A percentile compares a stretch with the other conserved stretches of the same genome.
phyloP scores from a whole-genome alignment of 2,329 filamentous ascomycete genomes.

The Anthostomella pinea region DNA sequence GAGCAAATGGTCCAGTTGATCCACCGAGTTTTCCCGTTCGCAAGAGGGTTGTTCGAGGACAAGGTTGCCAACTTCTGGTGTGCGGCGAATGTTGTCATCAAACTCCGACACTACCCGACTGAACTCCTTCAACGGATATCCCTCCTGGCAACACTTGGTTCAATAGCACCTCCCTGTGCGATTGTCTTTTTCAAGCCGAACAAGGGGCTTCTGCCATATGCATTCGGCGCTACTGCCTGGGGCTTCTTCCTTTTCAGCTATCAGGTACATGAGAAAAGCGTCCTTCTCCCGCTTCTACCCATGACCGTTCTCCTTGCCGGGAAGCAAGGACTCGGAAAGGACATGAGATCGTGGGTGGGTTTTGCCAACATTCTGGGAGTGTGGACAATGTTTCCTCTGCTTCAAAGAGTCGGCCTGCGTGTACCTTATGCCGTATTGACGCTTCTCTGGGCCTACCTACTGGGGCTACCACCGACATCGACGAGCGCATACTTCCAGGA shows the following conservation, averaged over 20 bases:
- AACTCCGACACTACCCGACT: slow-evolving; percentile 72
- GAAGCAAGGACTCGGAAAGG: slow-evolving; percentile 71
- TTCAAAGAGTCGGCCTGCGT: slow-evolving; percentile 78
- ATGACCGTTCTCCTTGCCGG: slow-evolving; percentile 86
- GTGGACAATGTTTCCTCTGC: slow-evolving; percentile 92
- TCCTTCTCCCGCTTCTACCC: slow-evolving; percentile 84
- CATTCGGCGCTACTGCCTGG: slow-evolving; percentile 84
- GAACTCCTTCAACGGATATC: slow-evolving; percentile 73
- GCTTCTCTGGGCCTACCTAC: slow-evolving; percentile 84
- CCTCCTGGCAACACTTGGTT: slow-evolving; percentile 67
- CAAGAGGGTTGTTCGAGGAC: slow-evolving; percentile 94
- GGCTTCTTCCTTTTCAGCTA: slow-evolving; percentile 97
- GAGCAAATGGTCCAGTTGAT: slow-evolving; percentile 81
- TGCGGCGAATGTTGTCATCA: slow-evolving; percentile 82
- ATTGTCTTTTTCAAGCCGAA: slow-evolving; percentile 77
- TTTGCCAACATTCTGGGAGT: slow-evolving; percentile 86
- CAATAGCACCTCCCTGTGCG: slow-evolving; percentile 76
- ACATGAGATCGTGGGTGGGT: slow-evolving; percentile 85
- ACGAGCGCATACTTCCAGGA: slow-evolving; percentile 64
- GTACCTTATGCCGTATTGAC: slow-evolving; percentile 84
- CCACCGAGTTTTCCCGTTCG: slow-evolving; percentile 93
- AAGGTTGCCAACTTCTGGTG: slow-evolving; percentile 99
- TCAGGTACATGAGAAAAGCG: slow-evolving; percentile 98
- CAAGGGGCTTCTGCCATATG: slow-evolving; percentile 73
- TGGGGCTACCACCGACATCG: slow-evolving; percentile 80